These are phyloP conservation scores for Pelomyxa schiedti DNA, from an alignment of 78 protist species.

Conservation along the genomic window DNA sequence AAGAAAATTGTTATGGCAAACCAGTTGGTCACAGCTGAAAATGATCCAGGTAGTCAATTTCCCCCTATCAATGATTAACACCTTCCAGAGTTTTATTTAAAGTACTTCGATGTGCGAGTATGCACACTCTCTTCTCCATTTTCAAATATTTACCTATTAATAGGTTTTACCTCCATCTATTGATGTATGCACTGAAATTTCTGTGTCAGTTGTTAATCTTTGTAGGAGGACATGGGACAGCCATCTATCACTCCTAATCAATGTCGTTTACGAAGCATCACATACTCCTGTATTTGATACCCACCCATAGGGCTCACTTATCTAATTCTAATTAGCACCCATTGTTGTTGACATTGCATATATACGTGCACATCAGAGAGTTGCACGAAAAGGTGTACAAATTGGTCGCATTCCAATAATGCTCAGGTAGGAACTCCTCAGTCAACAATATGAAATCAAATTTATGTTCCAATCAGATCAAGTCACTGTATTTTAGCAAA, in stretches of 20 bases:
- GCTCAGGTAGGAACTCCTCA: too few relatives aligned
- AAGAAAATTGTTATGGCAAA: constrained; percentile 71
- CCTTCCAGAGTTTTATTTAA: background rate
- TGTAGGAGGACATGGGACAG: constrained; percentile 36
- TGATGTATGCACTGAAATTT: constrained; percentile 58
- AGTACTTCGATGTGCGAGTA: background rate
- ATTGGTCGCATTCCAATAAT: constrained; percentile 96
- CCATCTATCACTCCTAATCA: constrained; percentile 68
- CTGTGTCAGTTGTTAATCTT: constrained; percentile 60
- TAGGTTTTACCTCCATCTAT: background rate
- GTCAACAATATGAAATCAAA: too few relatives aligned
- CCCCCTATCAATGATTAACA: background rate
- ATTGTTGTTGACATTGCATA: constrained; percentile 85
- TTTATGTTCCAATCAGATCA: too few relatives aligned
- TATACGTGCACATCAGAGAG: constrained; percentile 42
- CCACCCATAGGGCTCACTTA: too few relatives aligned
- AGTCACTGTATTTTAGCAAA: constrained; percentile 65
- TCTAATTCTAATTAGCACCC: too few relatives aligned
- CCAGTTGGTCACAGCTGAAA: constrained; percentile 55
- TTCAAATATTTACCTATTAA: background rate
- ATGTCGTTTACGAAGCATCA: constrained; percentile 95
- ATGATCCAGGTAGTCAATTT: constrained; percentile 68
- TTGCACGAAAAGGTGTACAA: constrained; percentile 19
- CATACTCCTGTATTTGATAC: too few relatives aligned
- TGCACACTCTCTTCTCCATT: background rate